Percentiles rank a stretch among this genome's conserved stretches.
Evolutionary conservation across 192 early-diverging fungal genomes (phyloP).

Genomic region (Coemansia nantahalensis): DNA sequence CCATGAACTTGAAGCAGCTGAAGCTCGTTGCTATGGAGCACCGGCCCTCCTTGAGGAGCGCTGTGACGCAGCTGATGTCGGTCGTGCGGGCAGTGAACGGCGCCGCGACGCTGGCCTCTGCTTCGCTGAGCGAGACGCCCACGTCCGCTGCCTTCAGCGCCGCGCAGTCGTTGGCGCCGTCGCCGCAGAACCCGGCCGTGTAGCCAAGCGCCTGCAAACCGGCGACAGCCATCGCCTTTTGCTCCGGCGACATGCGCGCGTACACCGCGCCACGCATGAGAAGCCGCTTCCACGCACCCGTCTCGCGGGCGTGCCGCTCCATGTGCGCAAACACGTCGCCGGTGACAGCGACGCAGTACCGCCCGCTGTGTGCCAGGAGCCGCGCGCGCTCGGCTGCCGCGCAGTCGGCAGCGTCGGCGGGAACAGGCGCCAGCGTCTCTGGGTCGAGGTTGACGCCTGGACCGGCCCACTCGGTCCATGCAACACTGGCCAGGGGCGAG

Average conservation of each 20-base stretch:
- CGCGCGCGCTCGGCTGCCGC: conserved; percentile 7
- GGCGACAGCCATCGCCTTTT: conserved; percentile 88
- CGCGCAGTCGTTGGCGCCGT: conserved; percentile 97
- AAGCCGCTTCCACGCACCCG: conserved; percentile 64
- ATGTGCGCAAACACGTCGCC: conserved; percentile 82
- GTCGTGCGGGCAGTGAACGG: conserved; percentile 87
- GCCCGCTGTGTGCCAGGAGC: conserved; percentile 28
- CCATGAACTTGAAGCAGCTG: conserved; percentile 99
- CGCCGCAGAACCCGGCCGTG: conserved; percentile 94
- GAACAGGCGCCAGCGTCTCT: conserved; percentile 31
- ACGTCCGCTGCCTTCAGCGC: conserved; percentile 94
- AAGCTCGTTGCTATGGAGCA: conserved; percentile 95
- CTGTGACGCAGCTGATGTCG: conserved; percentile 84
- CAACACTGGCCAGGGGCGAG: conserved; percentile 8
- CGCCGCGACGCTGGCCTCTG: conserved; percentile 96
- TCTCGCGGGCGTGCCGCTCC: conserved; percentile 51
- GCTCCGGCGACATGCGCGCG: conserved; percentile 97
- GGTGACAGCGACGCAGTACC: conserved; percentile 85
- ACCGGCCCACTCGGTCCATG: conserved; percentile 54
- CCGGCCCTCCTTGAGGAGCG: conserved; percentile 89
- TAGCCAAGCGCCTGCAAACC: conserved; percentile 84
- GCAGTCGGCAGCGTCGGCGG: conserved; percentile 1
- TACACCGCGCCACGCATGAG: conserved; percentile 87
- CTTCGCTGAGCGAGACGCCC: conserved; percentile 93
- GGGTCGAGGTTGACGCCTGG: conserved; percentile 52